Base-by-base conservation (phyloP, 768 basidiomycete genomes). In the Botryobasidium botryosum region DNA sequence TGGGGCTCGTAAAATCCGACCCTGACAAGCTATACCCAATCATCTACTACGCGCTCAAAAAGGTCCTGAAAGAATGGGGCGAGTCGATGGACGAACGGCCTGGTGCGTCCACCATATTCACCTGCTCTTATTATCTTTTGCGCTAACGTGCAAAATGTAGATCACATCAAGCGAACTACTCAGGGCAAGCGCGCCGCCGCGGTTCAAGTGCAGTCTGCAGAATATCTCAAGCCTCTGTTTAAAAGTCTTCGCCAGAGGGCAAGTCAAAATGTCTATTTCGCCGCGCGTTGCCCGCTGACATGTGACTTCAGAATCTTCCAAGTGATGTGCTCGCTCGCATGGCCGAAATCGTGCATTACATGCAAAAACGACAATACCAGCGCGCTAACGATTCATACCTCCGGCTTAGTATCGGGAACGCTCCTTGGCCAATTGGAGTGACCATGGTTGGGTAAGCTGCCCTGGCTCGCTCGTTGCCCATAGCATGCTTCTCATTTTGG, bases 371-470 rank as follows among this genome's bases (percentile, higher is more conserved):
- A 24, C 77, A 91, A 59, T 99, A 99, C 54, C 88, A 96, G 60
- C 73, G 69, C 44, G 92, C 94, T 2, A 99, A 97, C 55, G 94
- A 99, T 58, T 80, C 91, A 0, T 99, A 99, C 59, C 74, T 99
- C 20, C 81, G 94, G 5, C 67, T 99, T 31, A 90, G 86, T 4
- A 99, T 99, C 51, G 94, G 94, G 27, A 99, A 94, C 55, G 92
- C 94, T 0, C 91, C 94, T 2, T 99, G 94, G 94, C 94, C 94
- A 1, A 99, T 99, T 56, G 94, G 94, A 35, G 94, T 99, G 6
- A 99, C 94, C 49, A 92, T 92, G 83, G 94, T 97, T 65, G 91
- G 88, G 87, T 88, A 62, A 31, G 78, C 68, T 8, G 32, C 44
- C 3, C 18, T 41, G 6, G 7, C 27, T 29, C 33, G 18, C 8